Conservation (phyloP, 352 stramenopile species). For the Phytophthora macrochlamydospora region DNA sequence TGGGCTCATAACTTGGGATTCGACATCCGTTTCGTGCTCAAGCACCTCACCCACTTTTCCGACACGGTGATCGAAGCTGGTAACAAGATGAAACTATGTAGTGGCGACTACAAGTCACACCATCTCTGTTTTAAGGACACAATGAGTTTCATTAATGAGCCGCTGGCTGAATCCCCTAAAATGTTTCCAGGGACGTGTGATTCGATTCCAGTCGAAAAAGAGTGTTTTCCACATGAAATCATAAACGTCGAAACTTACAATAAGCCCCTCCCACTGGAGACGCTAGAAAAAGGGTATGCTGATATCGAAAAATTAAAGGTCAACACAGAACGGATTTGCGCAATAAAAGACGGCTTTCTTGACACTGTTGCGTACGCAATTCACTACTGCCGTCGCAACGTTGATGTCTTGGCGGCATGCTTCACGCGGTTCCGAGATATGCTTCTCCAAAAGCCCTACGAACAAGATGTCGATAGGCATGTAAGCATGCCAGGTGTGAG, state of each 20-base stretch:
- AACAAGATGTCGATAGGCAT: slow-evolving; percentile 1
- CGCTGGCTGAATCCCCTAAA: not conserved
- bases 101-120: slow-evolving; percentile 2
- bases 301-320: slow-evolving; percentile 4
- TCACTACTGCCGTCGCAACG: slow-evolving; percentile 15
- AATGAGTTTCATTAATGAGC: slow-evolving; percentile 3
- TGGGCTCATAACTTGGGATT: slow-evolving; percentile 10
- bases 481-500: no score
- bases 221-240: slow-evolving; percentile 12
- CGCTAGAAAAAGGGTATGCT: slow-evolving; percentile 3
- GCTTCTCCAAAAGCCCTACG: not conserved
- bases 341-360: not conserved
- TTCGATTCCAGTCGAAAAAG: slow-evolving; percentile 5
- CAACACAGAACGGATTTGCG: slow-evolving; percentile 5
- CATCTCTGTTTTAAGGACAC: slow-evolving; percentile 10
- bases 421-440: slow-evolving; percentile 9
- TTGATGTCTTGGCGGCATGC: slow-evolving; percentile 6
- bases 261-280: not conserved
- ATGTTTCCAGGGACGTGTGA: slow-evolving; percentile 8
- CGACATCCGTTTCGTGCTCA: slow-evolving; percentile 4
- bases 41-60: slow-evolving; percentile 1
- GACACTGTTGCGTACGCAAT: slow-evolving; percentile 11
- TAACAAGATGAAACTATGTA: slow-evolving; percentile 9
- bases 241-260: slow-evolving; percentile 3
- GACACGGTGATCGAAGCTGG: slow-evolving; percentile 2